Base-by-base conservation (phyloP, 2,329 filamentous ascomycete genomes). In the Pestalotiopsis sp. region DNA sequence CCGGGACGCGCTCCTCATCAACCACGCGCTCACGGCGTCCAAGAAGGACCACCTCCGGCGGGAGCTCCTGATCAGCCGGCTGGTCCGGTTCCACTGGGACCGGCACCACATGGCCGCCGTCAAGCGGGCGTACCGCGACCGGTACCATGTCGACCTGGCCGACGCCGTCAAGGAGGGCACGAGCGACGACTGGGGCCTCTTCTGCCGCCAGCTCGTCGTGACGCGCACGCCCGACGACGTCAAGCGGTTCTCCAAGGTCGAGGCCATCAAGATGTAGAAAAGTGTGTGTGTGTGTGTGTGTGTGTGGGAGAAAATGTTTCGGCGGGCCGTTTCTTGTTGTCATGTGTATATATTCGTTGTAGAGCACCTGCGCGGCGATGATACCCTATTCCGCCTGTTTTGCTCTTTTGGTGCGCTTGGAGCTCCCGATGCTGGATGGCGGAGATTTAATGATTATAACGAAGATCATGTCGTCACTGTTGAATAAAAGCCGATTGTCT, bases 71-170 rank as follows among this genome's bases (percentile, higher is more conserved):
- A 97, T 97, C 72, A 95, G 92, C 3, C 88, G 96, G 1, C 86
- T 98, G 1, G 93, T 98, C 58, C 88, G 96, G 39, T 90, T 95
- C 79, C 96, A 98, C 81, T 98, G 96, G 96, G 95, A 98, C 76
- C 88, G 92, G 4, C 82, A 87, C 71, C 95, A 98, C 80, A 86
- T 98, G 82, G 88, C 90, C 69, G 87, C 88, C 23, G 89, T 98
- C 67, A 97, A 97, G 85, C 82, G 83, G 39, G 93, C 94, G 71
- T 99, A 94, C 80, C 86, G 89, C 68, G 89, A 91, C 71, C 90
- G 94, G 70, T 98, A 98, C 80, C 86, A 88, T 4, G 83, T 87
- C 65, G 88, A 92, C 61, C 86, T 98, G 71, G 90, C 94, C 76
- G 90, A 94, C 61, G 93, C 93, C 58, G 90, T 99, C 49, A 87